Conservation (phyloP, 1,284 basidiomycete genomes). For the Melampsora medusae region DNA sequence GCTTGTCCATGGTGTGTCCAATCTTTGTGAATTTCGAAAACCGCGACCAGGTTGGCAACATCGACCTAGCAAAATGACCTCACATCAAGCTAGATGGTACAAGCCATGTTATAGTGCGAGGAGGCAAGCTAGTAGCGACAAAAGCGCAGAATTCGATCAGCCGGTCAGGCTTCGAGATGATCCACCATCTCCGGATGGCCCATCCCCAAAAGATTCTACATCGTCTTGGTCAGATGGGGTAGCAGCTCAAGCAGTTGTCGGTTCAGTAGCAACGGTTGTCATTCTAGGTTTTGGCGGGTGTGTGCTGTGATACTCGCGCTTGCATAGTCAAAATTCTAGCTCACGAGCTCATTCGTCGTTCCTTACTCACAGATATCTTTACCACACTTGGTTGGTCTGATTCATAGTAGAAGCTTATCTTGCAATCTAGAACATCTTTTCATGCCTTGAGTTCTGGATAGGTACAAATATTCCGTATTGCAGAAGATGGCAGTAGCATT, state of each 20-base stretch:
- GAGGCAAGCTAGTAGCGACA: not conserved
- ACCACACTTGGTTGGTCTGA: slow-evolving; percentile 42
- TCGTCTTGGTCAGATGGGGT: slow-evolving; percentile 36
- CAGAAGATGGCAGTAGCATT: slow-evolving; percentile 44
- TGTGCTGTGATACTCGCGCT: not conserved
- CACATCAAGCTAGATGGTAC: slow-evolving; percentile 5
- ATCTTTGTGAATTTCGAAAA: too few species aligned
- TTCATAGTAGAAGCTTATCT: not conserved
- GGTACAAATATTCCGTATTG: slow-evolving; percentile 44
- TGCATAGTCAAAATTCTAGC: too few species aligned
- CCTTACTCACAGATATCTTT: slow-evolving; percentile 18
- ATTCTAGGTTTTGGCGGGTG: slow-evolving; percentile 44
- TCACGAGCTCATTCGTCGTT: too few species aligned
- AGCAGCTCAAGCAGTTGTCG: slow-evolving; percentile 36
- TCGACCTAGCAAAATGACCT: not conserved
- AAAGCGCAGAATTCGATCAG: not conserved
- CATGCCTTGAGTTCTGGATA: not conserved
- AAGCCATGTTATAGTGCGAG: not conserved
- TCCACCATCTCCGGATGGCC: not conserved
- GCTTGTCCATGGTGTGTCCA: too few species aligned
- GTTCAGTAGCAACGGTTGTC: slow-evolving; percentile 31
- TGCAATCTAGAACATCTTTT: not conserved
- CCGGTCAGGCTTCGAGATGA: not conserved
- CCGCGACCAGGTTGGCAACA: too few species aligned
- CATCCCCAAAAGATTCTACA: not conserved